Evolutionary conservation across 2,329 filamentous ascomycete species (phyloP).

Genomic region (Botrytis fragariae): DNA sequence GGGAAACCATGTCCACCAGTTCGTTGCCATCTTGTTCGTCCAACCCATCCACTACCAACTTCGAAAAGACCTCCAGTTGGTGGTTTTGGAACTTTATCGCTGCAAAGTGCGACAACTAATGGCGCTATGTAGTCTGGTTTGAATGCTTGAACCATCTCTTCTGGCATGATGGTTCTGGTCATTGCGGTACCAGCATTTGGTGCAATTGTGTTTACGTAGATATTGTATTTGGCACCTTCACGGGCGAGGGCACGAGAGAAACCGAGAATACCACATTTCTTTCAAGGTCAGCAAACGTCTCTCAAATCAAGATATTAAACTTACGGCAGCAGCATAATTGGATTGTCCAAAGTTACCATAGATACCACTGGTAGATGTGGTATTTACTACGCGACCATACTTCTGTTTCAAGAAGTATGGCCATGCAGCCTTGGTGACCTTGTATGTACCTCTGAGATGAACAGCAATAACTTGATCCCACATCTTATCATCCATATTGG

Average conservation of each 20-base stretch:
- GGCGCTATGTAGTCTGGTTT: conserved; percentile 99
- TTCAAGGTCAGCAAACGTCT: conserved; percentile 19
- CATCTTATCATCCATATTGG: conserved; percentile 92
- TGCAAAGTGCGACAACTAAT: conserved; percentile 78
- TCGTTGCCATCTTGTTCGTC: conserved; percentile 91
- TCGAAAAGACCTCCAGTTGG: conserved; percentile 89
- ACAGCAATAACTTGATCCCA: conserved; percentile 94
- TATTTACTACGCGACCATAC: conserved; percentile 96
- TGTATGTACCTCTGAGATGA: conserved; percentile 92
- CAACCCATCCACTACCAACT: conserved; percentile 91
- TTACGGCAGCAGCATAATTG: conserved; percentile 88
- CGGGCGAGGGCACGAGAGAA: conserved; percentile 90
- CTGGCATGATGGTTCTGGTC: conserved; percentile 90
- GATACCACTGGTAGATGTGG: conserved; percentile 93
- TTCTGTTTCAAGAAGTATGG: conserved; percentile 98
- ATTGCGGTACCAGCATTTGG: conserved; percentile 95
- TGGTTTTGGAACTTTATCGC: conserved; percentile 81
- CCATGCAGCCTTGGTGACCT: conserved; percentile 96
- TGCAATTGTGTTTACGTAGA: conserved; percentile 96
- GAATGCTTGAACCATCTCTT: conserved; percentile 97
- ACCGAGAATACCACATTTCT: conserved; percentile 91
- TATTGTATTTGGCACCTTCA: conserved; percentile 96
- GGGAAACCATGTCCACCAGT: conserved; percentile 89
- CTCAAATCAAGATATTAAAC: conserved; percentile 43
- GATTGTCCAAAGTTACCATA: conserved; percentile 99